Base-by-base conservation (phyloP, 192 early-diverging fungal species). In the Rhizophagus prolifer region DNA sequence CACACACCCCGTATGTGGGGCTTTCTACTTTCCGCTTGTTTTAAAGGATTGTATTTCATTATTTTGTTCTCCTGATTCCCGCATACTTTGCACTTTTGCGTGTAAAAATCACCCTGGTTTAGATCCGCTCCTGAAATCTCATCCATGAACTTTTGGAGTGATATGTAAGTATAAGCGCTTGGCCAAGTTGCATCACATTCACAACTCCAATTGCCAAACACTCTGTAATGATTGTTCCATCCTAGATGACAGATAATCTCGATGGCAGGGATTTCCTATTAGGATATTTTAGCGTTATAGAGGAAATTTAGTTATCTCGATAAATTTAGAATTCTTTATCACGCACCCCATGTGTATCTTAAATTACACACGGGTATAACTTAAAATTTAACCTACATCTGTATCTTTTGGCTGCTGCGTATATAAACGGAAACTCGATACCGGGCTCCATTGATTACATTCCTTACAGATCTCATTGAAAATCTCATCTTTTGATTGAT, bases 141-240 rank as follows among this genome's bases (percentile, higher is more conserved):
- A 9, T 64, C 44, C 9, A 75, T 26, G 64, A 75, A 64, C 44
- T 75, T 65, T 64, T 30, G 31, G 14, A 75, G 61, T 21, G 61
- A 75, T 30, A 75, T 75, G 44, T 44, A 75, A 47, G 61, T 64
- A 46, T 46, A 47, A 64, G 59, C 36, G 31, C 74, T 75, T 62
- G 3, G 16, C 74, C 74, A 75, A 7, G 3, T 2, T 10, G 21
- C 61, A 28, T 16, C 4, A 21, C 74, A 75, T 31, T 25, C 34
- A 2, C 3, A 5, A 65, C 74, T 46, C 60, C 36, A 75, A 36
- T 64, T 1, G 41, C 74, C 61, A 50, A 65, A 75, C 9, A 75
- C 74, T 31, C 41, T 62, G 23, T 75, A 64, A 46, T 62, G 14
- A 44, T 64, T 46, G 21, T 69, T 47, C 41, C 67, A 69, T 46